These are phyloP conservation scores for Pythium insidiosum DNA, from an alignment of 352 stramenopile genomes.

Conservation along the genomic window DNA sequence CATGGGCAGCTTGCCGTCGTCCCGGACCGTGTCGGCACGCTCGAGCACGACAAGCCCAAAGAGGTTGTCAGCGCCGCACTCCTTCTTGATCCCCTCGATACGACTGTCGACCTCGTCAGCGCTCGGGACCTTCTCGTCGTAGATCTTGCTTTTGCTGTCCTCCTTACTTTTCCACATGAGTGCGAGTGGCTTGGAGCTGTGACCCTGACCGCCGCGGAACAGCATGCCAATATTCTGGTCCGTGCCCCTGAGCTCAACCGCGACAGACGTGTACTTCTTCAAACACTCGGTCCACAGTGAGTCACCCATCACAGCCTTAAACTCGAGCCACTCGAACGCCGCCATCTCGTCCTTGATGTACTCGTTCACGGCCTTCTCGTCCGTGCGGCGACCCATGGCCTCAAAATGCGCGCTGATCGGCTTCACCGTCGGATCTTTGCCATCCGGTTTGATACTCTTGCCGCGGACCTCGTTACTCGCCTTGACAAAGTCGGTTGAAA, in stretches of 20 bases:
- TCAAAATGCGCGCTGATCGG: not conserved
- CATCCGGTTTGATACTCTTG: not conserved
- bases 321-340: conserved; percentile 1
- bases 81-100: too few species aligned
- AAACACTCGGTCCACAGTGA: not conserved
- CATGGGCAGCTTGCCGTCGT: too few species aligned
- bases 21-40: too few species aligned
- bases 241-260: not conserved
- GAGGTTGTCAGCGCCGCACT: too few species aligned
- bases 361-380: not conserved
- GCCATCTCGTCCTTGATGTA: not conserved
- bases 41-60: too few species aligned
- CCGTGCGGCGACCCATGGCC: not conserved
- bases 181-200: too few species aligned
- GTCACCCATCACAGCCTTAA: not conserved
- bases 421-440: not conserved
- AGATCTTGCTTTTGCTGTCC: too few species aligned
- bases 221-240: not conserved
- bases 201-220: not conserved
- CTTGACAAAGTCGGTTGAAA: not conserved
- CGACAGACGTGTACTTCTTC: not conserved
- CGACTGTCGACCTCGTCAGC: too few species aligned
- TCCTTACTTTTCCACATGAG: too few species aligned
- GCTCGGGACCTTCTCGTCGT: too few species aligned
- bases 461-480: not conserved